Base-by-base conservation (phyloP, 2,329 filamentous ascomycete species). In the Hypoxylon sp. region DNA sequence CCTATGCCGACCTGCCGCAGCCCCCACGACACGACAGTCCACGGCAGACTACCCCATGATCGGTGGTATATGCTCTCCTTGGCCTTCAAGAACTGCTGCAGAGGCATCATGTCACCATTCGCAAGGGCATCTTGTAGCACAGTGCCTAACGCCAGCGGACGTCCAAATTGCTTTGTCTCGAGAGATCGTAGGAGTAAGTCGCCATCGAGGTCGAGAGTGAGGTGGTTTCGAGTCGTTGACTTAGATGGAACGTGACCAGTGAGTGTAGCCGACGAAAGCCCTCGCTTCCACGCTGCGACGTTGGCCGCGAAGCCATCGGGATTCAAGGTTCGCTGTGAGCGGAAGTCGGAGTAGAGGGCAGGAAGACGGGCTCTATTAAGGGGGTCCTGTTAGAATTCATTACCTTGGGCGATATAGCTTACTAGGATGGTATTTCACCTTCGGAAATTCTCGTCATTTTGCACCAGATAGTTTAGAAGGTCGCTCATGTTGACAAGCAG, bases 331-430 rank as follows among this genome's bases (percentile, higher is more conserved):
- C 85, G 85, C 70, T 94, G 92, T 4, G 87, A 79, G 37, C 87
- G 83, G 74, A 97, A 97, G 76, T 97, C 93, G 49, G 93, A 94
- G 79, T 96, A 97, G 47, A 97, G 87, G 4, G 93, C 94, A 11
- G 92, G 89, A 11, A 97, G 84, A 51, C 93, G 91, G 67, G 89
- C 86, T 79, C 90, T 93, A 68, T 41, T 32, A 15, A 11, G 1
- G 48, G 37, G 34, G 7, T 28, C 43, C 44, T 50, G 22, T 8
- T 28, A 24, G 8, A 11, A 7, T 43, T 17, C 6, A 22, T 13
- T 24, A 4, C 41, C 19, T 47, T 10, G 11, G 22, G 15, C 13
- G 15, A 11, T 10, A 13, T 4, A 20, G 10, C 10, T 2, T 30
- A 11, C 20, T 17, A 22, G 2, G 17, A n/a, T 3, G 37, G 26